These are phyloP conservation scores for Myxozyma udenii DNA, from an alignment of 805 yeast species.

Conservation along the genomic window DNA sequence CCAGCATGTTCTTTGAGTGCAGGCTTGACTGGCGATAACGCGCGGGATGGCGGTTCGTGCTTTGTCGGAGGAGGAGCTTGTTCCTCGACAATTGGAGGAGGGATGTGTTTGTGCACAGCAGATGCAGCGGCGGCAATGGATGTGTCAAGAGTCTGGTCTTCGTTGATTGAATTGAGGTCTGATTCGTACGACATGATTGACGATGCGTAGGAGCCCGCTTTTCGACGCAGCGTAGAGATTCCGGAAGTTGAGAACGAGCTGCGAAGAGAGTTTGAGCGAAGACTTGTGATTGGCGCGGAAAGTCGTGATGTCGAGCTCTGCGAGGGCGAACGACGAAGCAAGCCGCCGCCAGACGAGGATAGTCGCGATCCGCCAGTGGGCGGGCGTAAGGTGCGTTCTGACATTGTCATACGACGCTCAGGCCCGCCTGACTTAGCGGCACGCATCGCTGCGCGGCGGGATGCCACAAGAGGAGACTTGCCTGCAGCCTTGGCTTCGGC, in stretches of 20 bases:
- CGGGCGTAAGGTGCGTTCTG: slow-evolving; percentile 21
- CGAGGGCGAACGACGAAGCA: not conserved
- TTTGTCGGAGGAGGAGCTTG: not conserved
- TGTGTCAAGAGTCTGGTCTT: slow-evolving; percentile 15
- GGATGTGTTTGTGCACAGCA: not conserved
- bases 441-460: slow-evolving; percentile 12
- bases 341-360: not conserved
- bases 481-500: slow-evolving; percentile 7
- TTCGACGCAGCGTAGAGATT: slow-evolving; percentile 2
- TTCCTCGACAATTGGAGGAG: slow-evolving; percentile 23
- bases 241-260: slow-evolving; percentile 6
- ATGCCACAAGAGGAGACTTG: slow-evolving; percentile 11
- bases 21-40: slow-evolving; percentile 14
- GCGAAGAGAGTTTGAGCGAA: slow-evolving; percentile 12
- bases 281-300: not conserved
- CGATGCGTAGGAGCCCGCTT: slow-evolving; percentile 18
- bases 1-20: slow-evolving; percentile 11
- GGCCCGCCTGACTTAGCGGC: slow-evolving; percentile 3
- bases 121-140: slow-evolving; percentile 5
- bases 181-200: slow-evolving; percentile 22
- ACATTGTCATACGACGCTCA: slow-evolving; percentile 18
- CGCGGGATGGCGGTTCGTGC: slow-evolving; percentile 18
- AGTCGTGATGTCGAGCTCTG: too few species aligned
- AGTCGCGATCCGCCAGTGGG: not conserved
- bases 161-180: slow-evolving; percentile 25